These are phyloP conservation scores for Ophiobolus disseminans DNA, from an alignment of 2,329 filamentous ascomycete genomes.

Conservation along the genomic window DNA sequence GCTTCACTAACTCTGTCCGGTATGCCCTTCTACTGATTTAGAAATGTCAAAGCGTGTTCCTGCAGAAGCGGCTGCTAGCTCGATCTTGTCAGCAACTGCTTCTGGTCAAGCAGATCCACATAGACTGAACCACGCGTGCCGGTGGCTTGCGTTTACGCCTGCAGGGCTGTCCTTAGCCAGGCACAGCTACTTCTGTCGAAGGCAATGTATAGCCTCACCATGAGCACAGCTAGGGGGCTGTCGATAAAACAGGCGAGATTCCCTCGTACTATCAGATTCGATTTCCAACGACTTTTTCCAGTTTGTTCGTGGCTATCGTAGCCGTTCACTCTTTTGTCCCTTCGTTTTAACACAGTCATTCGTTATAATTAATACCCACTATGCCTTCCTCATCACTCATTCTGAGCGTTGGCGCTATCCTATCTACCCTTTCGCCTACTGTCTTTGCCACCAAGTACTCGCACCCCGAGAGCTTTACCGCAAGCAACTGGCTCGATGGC, in stretches of 20 bases:
- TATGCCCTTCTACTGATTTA: background rate
- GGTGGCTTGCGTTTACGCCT: conserved; percentile 18
- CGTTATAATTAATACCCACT: conserved; percentile 27
- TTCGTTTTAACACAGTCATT: conserved; percentile 23
- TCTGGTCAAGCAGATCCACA: conserved; percentile 2
- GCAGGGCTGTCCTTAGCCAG: conserved; percentile 1
- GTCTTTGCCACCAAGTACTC: conserved; percentile 28
- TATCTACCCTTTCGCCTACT: conserved; percentile 33
- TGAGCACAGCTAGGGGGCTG: conserved; percentile 5
- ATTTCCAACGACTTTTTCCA: conserved; percentile 27
- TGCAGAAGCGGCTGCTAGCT: conserved; percentile 19
- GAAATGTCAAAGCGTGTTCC: conserved; percentile 14
- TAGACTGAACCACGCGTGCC: background rate
- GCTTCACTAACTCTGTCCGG: conserved; percentile 10
- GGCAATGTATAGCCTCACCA: conserved; percentile 9
- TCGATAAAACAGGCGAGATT: conserved; percentile 15
- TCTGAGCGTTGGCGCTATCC: conserved; percentile 26
- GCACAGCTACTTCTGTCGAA: conserved; percentile 8
- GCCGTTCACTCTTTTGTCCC: conserved; percentile 28
- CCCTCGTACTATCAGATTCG: conserved; percentile 1
- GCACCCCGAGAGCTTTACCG: conserved; percentile 22
- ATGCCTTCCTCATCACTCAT: conserved; percentile 40
- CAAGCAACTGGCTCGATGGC: conserved; percentile 31
- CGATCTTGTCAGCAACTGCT: conserved; percentile 2
- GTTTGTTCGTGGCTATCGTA: conserved; percentile 34